Base-by-base conservation (phyloP, 768 basidiomycete species). In the Amanita inopinata region DNA sequence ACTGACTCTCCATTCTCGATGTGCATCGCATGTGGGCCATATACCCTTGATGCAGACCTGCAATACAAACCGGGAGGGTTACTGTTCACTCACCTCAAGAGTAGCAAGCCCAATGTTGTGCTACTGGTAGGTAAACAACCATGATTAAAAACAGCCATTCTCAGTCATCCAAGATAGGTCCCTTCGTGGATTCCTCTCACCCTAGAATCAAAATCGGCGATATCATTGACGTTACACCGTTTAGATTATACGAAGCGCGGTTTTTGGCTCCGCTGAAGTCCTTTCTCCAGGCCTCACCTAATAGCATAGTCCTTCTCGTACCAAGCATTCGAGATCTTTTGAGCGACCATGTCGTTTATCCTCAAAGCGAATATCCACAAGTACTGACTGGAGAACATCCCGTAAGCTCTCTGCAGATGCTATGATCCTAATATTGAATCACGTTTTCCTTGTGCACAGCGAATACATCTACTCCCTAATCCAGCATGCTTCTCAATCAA, bases 401-500 rank as follows among this genome's bases (percentile, higher is more conserved):
- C 1, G 85, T 85, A 47, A 50, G 76, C 57, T 2, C 35, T 38
- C 5, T 25, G 19, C 22, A 9, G 22, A 15, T 40, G 11, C 33
- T n/a, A 15, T 37, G 2, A 5, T 43, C 19, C 5, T 38, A 9
- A 25, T 10, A 11, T 31, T 15, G 18, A 40, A 28, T 28, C 41
- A 18, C 20, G 6, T 33, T 24, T 34, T 18, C 12, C 22, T 24
- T 14, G n/a, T n/a, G 15, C 31, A 25, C 39, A 97, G 93, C 72
- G 80, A 46, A 78, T 96, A 39, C 74, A 70, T 38, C 59, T 86
- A 15, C 69, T 97, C 6, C 86, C 94, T 2, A 99, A 98, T 51
- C 96, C 96, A 0, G 74, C 79, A 10, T 70, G 72, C 4, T 92
- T 98, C 60, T 72, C 74, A n/a, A 62, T 99, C 48, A 92, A 97